Conservation (phyloP, 2,329 filamentous ascomycete species). For the Mycogone perniciosa region DNA sequence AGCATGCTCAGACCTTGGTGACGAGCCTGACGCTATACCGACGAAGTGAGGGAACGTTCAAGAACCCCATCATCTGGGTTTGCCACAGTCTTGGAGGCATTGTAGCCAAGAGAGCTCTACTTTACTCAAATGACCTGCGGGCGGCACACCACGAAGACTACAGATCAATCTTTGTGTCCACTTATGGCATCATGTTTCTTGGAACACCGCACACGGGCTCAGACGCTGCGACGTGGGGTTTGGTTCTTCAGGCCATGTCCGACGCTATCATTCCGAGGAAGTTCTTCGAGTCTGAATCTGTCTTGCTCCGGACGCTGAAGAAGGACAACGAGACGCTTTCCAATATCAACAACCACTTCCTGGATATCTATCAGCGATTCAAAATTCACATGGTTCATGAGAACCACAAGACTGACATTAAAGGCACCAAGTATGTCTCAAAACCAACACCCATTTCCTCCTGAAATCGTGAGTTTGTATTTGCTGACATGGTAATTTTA, state of each 20-base stretch:
- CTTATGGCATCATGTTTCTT: conserved; percentile 69
- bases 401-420: conserved; percentile 63
- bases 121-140: conserved; percentile 58
- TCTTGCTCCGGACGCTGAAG: conserved; percentile 64
- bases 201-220: conserved; percentile 71
- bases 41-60: conserved; percentile 47
- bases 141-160: conserved; percentile 56
- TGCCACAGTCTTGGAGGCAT: conserved; percentile 70
- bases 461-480: too few relatives aligned
- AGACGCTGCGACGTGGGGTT: conserved; percentile 61
- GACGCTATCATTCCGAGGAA: conserved; percentile 58
- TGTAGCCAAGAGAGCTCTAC: conserved; percentile 62
- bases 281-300: conserved; percentile 59
- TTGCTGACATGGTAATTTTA: not conserved
- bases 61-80: conserved; percentile 68
- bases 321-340: conserved; percentile 67
- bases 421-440: conserved; percentile 47
- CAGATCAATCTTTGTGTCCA: conserved; percentile 65
- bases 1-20: conserved; percentile 65
- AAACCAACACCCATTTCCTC: not conserved
- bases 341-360: conserved; percentile 67
- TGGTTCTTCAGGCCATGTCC: conserved; percentile 61
- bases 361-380: conserved; percentile 64
- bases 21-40: conserved; percentile 57
- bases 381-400: conserved; percentile 73